Conservation (phyloP, 306 rosid species). For the barrel medic (Medicago truncatula) region DNA sequence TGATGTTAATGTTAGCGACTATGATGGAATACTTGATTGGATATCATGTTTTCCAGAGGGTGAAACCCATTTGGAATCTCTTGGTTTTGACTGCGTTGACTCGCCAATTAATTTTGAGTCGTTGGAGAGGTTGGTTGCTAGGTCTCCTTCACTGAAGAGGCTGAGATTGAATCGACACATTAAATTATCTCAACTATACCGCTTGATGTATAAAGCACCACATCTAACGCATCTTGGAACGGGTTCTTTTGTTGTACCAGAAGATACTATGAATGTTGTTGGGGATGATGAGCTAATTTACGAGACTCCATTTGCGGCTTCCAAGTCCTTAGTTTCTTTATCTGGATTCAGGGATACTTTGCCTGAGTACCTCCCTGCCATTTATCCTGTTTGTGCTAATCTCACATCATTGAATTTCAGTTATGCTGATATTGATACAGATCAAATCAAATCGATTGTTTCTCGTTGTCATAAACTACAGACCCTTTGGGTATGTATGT, state of each 20-base stretch:
- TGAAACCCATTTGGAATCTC: constrained; percentile 65
- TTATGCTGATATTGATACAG: constrained; percentile 65
- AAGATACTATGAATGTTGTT: too few species aligned
- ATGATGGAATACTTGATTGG: constrained; percentile 78
- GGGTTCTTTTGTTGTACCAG: constrained; percentile 55
- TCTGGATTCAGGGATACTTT: constrained; percentile 70
- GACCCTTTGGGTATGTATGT: constrained; percentile 69
- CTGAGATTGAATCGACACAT: constrained; percentile 62
- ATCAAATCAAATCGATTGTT: constrained; percentile 67
- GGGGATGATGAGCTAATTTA: too few species aligned
- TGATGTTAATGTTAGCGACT: constrained; percentile 47
- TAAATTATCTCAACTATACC: constrained; percentile 61
- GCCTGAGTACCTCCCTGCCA: constrained; percentile 59
- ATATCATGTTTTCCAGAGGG: constrained; percentile 71
- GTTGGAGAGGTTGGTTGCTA: constrained; percentile 73
- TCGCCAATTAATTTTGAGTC: constrained; percentile 62
- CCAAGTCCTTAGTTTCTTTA: too few species aligned
- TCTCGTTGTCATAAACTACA: constrained; percentile 70
- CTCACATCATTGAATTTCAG: constrained; percentile 75
- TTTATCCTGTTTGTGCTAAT: constrained; percentile 67
- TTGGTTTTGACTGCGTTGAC: constrained; percentile 52
- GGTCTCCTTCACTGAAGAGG: constrained; percentile 80
- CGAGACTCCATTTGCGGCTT: too few species aligned
- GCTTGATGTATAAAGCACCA: constrained; percentile 65
- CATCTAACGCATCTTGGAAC: constrained; percentile 87